Percentiles rank a stretch among this genome's conserved stretches.
phyloP scores from a whole-genome alignment of 1,139 yeast species.

The Geotrichum siamense region DNA sequence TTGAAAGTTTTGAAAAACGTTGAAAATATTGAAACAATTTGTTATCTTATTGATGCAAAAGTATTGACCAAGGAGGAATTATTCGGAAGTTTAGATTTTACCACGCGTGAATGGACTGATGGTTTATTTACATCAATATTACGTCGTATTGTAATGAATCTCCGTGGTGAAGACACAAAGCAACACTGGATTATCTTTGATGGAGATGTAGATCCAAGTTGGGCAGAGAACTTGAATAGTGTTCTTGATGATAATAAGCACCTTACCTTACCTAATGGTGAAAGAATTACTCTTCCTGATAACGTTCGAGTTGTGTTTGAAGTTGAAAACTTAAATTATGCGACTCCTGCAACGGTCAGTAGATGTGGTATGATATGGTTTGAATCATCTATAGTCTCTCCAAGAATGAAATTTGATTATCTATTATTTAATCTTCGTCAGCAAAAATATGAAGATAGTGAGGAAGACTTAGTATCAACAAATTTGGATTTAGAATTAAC shows the following conservation, averaged over 20 bases:
- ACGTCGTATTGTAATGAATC: constrained; percentile 51
- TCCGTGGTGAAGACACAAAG: constrained; percentile 51
- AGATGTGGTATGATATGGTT: constrained; percentile 90
- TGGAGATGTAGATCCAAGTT: constrained; percentile 89
- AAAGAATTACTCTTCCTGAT: constrained; percentile 59
- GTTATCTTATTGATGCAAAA: constrained; percentile 63
- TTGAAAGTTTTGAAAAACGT: constrained; percentile 40
- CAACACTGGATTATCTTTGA: constrained; percentile 79
- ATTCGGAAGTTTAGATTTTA: constrained; percentile 63
- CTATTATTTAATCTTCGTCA: constrained; percentile 21
- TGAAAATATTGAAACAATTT: constrained; percentile 38
- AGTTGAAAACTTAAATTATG: constrained; percentile 54
- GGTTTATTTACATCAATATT: constrained; percentile 71
- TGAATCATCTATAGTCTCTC: constrained; percentile 36
- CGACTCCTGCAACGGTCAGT: constrained; percentile 89
- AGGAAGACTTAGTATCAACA: constrained; percentile 27
- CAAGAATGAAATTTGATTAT: constrained; percentile 28
- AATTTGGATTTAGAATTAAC: constrained; percentile 17
- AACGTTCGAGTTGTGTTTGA: constrained; percentile 70
- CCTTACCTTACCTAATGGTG: constrained; percentile 85
- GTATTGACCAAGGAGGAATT: constrained; percentile 58
- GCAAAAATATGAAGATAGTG: constrained; percentile 26
- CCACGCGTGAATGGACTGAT: constrained; percentile 90
- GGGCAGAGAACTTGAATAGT: constrained; percentile 90
- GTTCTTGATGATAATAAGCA: constrained; percentile 82